Evolutionary conservation across 2,329 filamentous ascomycete genomes (phyloP), one percentile per base, ranked within the genome.

Genomic region (Colletotrichum sp.): DNA sequence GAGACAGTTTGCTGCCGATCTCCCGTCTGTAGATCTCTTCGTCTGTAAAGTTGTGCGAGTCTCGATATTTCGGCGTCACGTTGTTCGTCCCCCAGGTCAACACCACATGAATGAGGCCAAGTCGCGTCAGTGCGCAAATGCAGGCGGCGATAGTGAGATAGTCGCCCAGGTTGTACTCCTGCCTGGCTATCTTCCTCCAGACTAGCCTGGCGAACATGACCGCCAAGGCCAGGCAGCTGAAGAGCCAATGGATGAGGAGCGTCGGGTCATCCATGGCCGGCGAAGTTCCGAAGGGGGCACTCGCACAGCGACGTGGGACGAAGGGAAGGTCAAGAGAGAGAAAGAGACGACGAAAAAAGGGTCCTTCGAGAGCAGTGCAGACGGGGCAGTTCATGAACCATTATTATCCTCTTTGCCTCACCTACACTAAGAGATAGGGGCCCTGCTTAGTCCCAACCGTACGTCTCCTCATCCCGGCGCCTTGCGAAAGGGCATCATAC

Each of bases 141-240:
- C 85, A 86, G 11, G 84, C 83, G 70, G 85, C 87, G 84, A 88
- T 86, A 34, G 78, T 80, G 68, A 80, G 66, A 64, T 75, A 81
- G 66, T 82, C 81, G 52, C 77, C 78, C 13, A 68, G n/a, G 27
- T 77, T 75, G 52, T 76, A 79, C 4, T 76, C 32, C 48, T 81
- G 80, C 19, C 66, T 77, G 27, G 72, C 65, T 12, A 77, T 32
- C 57, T 77, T 81, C 22, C 74, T 78, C 71, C 78, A 79, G 22
- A 77, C 59, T 36, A 82, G 72, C 44, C 80, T 66, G 3, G 52
- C 19, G 4, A 30, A 65, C 78, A 82, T 82, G 71, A 81, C 65
- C 13, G 73, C 12, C 60, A 82, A 59, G 8, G 79, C 77, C 55
- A 79, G 34, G 66, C 77, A 79, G 73, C 78, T 81, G 39, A 82